These are phyloP conservation scores for Cystobasidium tubakii DNA, from an alignment of 768 basidiomycete genomes.

Conservation along the genomic window DNA sequence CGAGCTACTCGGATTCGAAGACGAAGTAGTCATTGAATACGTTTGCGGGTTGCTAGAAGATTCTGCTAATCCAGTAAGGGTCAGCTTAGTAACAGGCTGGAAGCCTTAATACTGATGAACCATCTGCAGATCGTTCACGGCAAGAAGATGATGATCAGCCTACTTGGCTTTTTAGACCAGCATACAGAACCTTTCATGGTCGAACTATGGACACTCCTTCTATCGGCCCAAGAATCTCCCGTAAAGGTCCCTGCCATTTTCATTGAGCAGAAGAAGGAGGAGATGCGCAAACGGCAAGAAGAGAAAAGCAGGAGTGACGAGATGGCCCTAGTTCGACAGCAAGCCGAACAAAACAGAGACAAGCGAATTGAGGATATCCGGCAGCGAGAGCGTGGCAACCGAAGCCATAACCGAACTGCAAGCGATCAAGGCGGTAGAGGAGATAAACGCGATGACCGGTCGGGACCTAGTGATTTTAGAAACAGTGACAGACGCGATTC, in stretches of 20 bases:
- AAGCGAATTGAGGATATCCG: constrained; percentile 59
- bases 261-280: constrained; percentile 85
- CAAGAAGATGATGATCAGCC: constrained; percentile 87
- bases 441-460: neutral
- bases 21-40: constrained; percentile 94
- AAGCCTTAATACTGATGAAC: neutral
- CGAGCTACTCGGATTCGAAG: constrained; percentile 85
- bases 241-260: constrained; percentile 85
- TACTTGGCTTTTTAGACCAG: constrained; percentile 85
- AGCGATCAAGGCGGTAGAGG: neutral
- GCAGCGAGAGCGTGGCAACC: constrained; percentile 30
- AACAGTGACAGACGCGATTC: constrained; percentile 13
- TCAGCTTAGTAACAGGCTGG: neutral
- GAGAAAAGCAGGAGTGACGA: constrained; percentile 58
- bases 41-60: constrained; percentile 92
- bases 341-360: constrained; percentile 57
- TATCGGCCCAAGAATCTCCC: constrained; percentile 82
- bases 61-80: constrained; percentile 66
- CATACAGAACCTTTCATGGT: constrained; percentile 82
- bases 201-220: constrained; percentile 79
- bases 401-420: neutral
- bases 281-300: constrained; percentile 60
- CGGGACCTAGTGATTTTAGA: neutral
- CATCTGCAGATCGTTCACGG: constrained; percentile 71
- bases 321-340: constrained; percentile 44